Evolutionary conservation across 306 rosid genomes (phyloP).

Genomic region (Citrullus amarus): DNA sequence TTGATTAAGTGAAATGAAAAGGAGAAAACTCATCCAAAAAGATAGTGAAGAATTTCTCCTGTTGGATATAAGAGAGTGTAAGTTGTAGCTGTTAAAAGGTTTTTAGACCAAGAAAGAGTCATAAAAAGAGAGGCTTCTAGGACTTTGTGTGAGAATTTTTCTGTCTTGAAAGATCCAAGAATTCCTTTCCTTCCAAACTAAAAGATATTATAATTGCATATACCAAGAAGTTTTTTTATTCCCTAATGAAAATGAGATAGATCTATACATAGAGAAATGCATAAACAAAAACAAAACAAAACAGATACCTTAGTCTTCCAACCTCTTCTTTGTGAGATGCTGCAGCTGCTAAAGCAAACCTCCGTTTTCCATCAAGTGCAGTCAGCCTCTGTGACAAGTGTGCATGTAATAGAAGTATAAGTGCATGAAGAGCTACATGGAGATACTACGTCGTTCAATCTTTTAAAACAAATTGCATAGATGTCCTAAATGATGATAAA

Average conservation of each 20-base stretch:
- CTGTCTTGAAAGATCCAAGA: neutral
- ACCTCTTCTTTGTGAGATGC: conserved; percentile 91
- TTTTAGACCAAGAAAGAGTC: neutral
- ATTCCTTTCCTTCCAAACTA: neutral
- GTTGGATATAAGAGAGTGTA: neutral
- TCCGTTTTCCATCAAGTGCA: conserved; percentile 89
- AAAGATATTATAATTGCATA: neutral
- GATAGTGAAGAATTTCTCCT: neutral
- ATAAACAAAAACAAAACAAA: neutral
- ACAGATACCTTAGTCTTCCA: conserved; percentile 66
- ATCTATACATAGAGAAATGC: conserved; percentile 3
- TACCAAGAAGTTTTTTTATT: neutral
- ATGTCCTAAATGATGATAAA: neutral
- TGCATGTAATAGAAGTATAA: neutral
- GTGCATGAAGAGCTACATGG: neutral
- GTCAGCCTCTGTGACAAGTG: conserved; percentile 60
- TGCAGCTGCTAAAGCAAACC: conserved; percentile 96
- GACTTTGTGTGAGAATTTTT: neutral
- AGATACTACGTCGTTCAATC: neutral
- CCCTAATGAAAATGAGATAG: neutral
- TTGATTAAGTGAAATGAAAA: neutral
- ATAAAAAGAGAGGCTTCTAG: neutral
- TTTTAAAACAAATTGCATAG: neutral
- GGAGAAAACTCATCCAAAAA: neutral
- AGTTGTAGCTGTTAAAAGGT: neutral